Evolutionary conservation across 192 early-diverging fungal species (phyloP), one percentile per base, ranked within the genome.

Genomic region (Phlyctochytrium planicorne): DNA sequence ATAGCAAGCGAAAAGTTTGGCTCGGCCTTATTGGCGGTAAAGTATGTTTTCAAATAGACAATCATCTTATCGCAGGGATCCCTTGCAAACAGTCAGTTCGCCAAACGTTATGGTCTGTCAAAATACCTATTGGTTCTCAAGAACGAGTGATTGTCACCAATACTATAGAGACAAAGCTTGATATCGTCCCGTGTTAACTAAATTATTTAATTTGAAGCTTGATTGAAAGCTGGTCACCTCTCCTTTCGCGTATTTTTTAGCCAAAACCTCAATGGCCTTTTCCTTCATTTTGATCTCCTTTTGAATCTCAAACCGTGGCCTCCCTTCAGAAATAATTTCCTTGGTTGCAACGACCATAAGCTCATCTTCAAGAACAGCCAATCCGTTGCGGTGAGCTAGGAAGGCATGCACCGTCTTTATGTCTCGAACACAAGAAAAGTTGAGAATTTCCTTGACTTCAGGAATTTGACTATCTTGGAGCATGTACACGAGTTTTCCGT

Each of bases 131-230:
- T 71, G 4, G 69, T 71, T 57, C 94, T 78, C 74, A 99, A 77
- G 78, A 93, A 99, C 31, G 91, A 88, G 77, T 98, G 91, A 75
- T 99, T 98, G 70, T 99, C 97, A 60, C 97, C 97, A 71, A 99
- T 97, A 59, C 90, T 93, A 76, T 99, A 96, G 23, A 99, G 81
- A 67, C 94, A 96, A 60, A 87, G 87, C 35, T 81, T 78, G 66
- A 99, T 91, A 1, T 32, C 34, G 25, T 80, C 75, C 3, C 66
- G 64, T 1, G 71, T 31, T 16, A 79, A 30, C 30, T 68, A 40
- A 29, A 62, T 32, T 32, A 30, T 30, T 27, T 52, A n/a, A 0
- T 20, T 52, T 20, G 24, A 24, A 52, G 24, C 50, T 20, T n/a
- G 20, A 52, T 24, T 1, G 24, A 62, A 2, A 25, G 52, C n/a